These are phyloP conservation scores for Suillus clintonianus DNA, from an alignment of 768 basidiomycete genomes.

Conservation along the genomic window DNA sequence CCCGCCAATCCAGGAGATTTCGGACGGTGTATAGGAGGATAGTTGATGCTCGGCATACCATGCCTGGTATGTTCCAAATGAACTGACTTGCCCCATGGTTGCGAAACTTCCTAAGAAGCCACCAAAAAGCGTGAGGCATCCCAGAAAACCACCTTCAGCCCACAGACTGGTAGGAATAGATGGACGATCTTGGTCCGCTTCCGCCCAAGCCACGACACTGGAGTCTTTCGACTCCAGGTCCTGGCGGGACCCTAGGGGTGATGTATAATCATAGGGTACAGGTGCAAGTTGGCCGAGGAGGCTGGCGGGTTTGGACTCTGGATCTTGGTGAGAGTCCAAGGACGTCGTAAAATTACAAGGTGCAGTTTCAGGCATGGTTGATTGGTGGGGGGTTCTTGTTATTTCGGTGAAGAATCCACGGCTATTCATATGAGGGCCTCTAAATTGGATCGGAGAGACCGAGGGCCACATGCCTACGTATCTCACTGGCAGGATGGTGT, in stretches of 20 bases:
- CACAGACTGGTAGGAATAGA: not conserved
- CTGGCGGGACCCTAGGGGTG: not conserved
- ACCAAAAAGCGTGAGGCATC: slow-evolving; percentile 20
- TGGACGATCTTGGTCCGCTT: not conserved
- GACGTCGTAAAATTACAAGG: not conserved
- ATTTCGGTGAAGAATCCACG: not conserved
- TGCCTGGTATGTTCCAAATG: slow-evolving; percentile 64
- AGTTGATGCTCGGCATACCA: slow-evolving; percentile 62
- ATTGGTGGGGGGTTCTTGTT: not conserved
- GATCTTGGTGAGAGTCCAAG: not conserved
- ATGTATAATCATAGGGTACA: not conserved
- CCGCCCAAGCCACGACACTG: not conserved
- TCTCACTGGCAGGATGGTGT: not conserved
- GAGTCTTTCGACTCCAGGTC: not conserved
- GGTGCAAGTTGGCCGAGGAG: not conserved
- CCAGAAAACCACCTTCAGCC: slow-evolving; percentile 3
- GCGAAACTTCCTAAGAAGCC: slow-evolving; percentile 59
- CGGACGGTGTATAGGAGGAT: slow-evolving; percentile 44
- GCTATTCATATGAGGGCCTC: not conserved
- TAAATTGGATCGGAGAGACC: not conserved
- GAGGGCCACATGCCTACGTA: not conserved
- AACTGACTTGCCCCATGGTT: slow-evolving; percentile 63
- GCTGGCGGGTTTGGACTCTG: not conserved
- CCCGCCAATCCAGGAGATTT: slow-evolving; percentile 64
- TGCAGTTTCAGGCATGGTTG: not conserved